Evolutionary conservation across 306 rosid species (phyloP), one percentile per base, ranked within the genome.

Genomic region (Erythrophleum fordii): DNA sequence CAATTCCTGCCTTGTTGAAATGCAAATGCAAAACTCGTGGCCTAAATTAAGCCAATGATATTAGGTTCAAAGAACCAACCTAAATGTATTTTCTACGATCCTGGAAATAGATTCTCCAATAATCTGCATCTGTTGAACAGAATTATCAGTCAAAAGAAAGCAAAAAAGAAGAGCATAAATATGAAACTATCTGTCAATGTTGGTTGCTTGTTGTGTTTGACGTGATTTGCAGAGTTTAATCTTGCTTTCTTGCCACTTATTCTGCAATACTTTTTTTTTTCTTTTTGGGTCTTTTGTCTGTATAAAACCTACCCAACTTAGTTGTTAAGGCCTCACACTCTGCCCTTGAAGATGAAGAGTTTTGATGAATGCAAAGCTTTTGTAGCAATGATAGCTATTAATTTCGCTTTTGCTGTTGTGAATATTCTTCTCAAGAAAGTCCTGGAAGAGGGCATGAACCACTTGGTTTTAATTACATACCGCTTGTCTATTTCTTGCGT

Each of bases 351-450:
- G 52, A 82, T 86, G 88, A 86, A 69, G 80, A 78, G 71, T 23
- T 87, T 80, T 75, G 90, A 87, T 1, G 97, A 84, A 83, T 94
- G 91, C 95, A 94, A 90, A 76, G 97, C 98, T 23, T 90, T 94
- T 78, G 82, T 87, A 48, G 88, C 66, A 79, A 94, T 94, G 98
- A 51, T 92, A 58, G 92, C 88, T 56, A 84, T 92, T 76, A 92
- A 91, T 85, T 75, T 92, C 65, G 77, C 86, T 64, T 88, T 94
- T 22, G 92, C 98, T 7, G 29, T 78, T 8, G 90, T 90, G 87
- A 94, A 94, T 84, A 87, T 91, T 89, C 94, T 92, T 80, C 93
- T 94, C 53, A 91, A 91, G 93, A 85, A 90, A 83, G 90, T 91
- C 80, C 94, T 94, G 74, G 90, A 92, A 14, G 88, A 89, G 69